Percentiles rank a stretch among this genome's conserved stretches.
phyloP scores from a whole-genome alignment of 1,284 basidiomycete genomes.

The Rhodotorula sp. region DNA sequence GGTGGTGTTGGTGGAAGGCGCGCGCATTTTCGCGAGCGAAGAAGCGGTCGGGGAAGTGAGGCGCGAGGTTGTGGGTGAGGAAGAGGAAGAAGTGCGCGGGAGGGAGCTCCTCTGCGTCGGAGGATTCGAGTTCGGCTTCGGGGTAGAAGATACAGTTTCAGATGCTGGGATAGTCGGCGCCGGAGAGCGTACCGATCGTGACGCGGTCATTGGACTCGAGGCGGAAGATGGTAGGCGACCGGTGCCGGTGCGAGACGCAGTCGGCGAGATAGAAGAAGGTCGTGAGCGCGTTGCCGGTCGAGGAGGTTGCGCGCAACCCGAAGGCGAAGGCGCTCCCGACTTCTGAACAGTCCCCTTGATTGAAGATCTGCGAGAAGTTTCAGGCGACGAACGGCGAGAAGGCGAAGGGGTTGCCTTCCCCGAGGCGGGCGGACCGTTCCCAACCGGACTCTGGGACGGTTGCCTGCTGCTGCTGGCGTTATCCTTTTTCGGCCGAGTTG shows the following conservation, averaged over 20 bases:
- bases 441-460: too few species aligned
- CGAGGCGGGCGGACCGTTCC: neutral
- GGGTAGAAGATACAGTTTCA: neutral
- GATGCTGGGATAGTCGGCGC: neutral
- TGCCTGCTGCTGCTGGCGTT: too few species aligned
- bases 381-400: neutral
- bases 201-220: too few species aligned
- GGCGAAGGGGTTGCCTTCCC: neutral
- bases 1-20: neutral
- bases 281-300: neutral
- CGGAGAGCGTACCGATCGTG: too few species aligned
- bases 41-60: conserved; percentile 27
- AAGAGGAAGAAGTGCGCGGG: neutral
- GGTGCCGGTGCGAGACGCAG: neutral
- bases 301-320: neutral
- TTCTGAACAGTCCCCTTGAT: neutral
- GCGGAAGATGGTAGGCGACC: neutral
- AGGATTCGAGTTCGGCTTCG: neutral
- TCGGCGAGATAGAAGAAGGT: neutral
- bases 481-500: too few species aligned
- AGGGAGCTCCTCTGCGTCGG: neutral
- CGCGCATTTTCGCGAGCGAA: conserved; percentile 25
- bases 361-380: neutral
- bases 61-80: neutral
- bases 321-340: neutral